Percentiles rank a stretch among this genome's conserved stretches.
Conservation (phyloP, 75 land plant genomes). For the Pinus taeda region DNA sequence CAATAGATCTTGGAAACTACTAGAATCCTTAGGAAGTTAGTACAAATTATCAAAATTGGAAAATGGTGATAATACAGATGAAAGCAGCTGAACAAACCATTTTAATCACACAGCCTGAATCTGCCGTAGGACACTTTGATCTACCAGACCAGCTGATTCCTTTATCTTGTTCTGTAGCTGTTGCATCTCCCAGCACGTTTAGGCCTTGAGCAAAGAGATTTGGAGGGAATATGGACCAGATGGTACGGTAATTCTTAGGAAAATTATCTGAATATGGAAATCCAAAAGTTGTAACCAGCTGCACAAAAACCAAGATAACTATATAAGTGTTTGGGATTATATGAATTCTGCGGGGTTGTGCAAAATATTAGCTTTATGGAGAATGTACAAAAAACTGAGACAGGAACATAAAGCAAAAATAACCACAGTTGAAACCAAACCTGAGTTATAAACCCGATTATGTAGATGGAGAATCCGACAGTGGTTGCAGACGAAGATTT, state of each 20-base stretch:
- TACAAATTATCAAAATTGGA: background rate
- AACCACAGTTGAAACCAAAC: constrained; percentile 23
- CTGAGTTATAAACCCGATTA: constrained; percentile 85
- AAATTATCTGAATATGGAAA: constrained; percentile 61
- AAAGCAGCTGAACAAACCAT: constrained; percentile 41
- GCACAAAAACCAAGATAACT: constrained; percentile 17
- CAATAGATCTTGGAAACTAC: background rate
- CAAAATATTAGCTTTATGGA: background rate
- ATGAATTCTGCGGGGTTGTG: background rate
- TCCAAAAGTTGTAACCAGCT: constrained; percentile 88
- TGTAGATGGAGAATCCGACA: constrained; percentile 78
- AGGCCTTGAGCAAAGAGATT: constrained; percentile 83
- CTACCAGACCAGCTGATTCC: constrained; percentile 82
- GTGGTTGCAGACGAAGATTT: constrained; percentile 82
- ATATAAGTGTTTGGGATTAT: background rate
- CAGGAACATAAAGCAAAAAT: background rate
- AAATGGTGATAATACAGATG: background rate
- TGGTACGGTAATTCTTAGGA: constrained; percentile 19
- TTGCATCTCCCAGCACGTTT: constrained; percentile 64
- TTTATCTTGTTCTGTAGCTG: constrained; percentile 56
- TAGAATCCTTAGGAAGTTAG: background rate
- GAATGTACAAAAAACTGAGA: background rate
- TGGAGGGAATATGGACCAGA: constrained; percentile 94
- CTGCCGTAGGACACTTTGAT: constrained; percentile 52
- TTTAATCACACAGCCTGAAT: constrained; percentile 73